Conservation (phyloP, 1,284 basidiomycete genomes). For the Cryptococcus sp. region DNA sequence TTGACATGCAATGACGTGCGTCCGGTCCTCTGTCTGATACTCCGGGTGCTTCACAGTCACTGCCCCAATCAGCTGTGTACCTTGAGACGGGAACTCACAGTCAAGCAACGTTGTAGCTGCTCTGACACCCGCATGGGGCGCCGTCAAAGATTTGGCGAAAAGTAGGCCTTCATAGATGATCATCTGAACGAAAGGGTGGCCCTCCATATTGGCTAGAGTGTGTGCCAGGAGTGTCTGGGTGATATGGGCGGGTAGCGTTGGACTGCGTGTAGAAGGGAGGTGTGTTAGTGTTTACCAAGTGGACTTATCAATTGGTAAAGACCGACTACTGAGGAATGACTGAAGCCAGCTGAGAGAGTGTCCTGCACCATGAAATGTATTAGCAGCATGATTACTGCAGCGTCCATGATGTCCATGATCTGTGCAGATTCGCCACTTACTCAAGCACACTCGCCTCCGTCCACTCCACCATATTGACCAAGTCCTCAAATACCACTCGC, state of each 20-base stretch:
- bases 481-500: not conserved
- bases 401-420: not conserved
- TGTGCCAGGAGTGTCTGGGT: not conserved
- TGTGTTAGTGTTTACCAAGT: not conserved
- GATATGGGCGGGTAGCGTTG: not conserved
- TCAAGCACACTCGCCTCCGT: not conserved
- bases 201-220: not conserved
- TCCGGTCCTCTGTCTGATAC: not conserved
- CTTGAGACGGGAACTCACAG: not conserved
- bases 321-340: not conserved
- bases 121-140: not conserved
- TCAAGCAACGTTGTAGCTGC: not conserved
- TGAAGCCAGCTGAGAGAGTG: constrained; percentile 1
- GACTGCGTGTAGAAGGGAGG: not conserved
- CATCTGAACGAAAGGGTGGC: not conserved
- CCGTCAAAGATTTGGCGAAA: not conserved
- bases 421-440: not conserved
- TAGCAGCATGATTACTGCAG: too few relatives aligned
- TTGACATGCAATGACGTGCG: constrained; percentile 1
- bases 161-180: constrained; percentile 4
- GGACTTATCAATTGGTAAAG: too few relatives aligned
- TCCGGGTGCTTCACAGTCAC: not conserved
- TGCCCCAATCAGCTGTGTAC: not conserved
- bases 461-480: not conserved
- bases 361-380: too few relatives aligned